Evolutionary conservation across 2,329 filamentous ascomycete species (phyloP).

Genomic region (Akanthomyces muscarius): DNA sequence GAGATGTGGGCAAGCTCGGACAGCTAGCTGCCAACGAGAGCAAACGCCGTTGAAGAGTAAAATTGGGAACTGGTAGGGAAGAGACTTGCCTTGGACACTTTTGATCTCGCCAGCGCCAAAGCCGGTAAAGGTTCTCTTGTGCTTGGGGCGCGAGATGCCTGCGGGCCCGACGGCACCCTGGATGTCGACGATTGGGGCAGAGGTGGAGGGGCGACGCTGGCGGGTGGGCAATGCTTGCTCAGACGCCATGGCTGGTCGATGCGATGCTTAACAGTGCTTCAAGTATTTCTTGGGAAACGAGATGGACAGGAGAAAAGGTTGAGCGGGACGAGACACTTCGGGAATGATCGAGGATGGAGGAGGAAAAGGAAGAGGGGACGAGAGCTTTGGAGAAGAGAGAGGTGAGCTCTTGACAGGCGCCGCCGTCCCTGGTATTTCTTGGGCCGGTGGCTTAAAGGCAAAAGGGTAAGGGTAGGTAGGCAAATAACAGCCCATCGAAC

Average conservation of each 20-base stretch:
- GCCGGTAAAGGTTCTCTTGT: slow-evolving; percentile 94
- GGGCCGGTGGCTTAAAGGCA: background rate
- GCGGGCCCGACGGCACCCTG: slow-evolving; percentile 81
- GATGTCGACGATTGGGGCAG: slow-evolving; percentile 81
- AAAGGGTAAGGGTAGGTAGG: background rate
- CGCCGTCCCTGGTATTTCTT: background rate
- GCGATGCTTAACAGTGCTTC: background rate
- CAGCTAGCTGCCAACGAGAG: background rate
- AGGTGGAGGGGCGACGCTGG: slow-evolving; percentile 76
- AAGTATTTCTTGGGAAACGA: background rate
- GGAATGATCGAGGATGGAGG: background rate
- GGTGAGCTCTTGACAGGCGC: background rate
- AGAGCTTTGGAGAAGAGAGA: background rate
- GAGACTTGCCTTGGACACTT: slow-evolving; percentile 70
- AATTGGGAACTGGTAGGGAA: background rate
- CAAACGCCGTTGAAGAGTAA: background rate
- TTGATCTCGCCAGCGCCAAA: slow-evolving; percentile 92
- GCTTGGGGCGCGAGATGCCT: slow-evolving; percentile 84
- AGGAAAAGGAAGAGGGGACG: background rate
- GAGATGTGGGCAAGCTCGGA: background rate
- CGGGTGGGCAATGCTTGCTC: slow-evolving; percentile 47
- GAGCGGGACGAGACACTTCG: background rate
- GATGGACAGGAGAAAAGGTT: background rate
- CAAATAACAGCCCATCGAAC: slow-evolving; percentile 1
- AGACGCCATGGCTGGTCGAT: slow-evolving; percentile 29